Conservation (phyloP, 2,329 filamentous ascomycete species). For the Epicoccum sorghinum region DNA sequence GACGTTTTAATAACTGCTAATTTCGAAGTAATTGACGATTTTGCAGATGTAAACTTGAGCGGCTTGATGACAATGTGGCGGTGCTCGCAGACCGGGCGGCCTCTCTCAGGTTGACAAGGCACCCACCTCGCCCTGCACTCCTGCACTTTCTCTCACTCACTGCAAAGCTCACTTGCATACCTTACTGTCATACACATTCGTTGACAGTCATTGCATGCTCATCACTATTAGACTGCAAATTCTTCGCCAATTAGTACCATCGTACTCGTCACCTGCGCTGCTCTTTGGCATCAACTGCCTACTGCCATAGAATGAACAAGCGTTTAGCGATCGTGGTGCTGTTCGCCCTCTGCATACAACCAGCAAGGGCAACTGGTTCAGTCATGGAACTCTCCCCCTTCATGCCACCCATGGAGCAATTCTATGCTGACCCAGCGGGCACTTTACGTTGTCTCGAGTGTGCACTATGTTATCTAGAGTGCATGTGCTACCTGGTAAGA, state of each 20-base stretch:
- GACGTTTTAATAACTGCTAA: constrained; percentile 36
- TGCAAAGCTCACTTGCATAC: not conserved
- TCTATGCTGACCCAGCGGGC: constrained; percentile 35
- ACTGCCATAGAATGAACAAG: constrained; percentile 35
- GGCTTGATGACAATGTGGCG: constrained; percentile 20
- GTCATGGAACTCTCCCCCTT: constrained; percentile 31
- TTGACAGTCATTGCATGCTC: not conserved
- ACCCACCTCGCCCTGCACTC: constrained; percentile 10
- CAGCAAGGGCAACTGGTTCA: constrained; percentile 35
- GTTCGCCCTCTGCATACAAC: constrained; percentile 33
- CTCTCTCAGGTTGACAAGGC: constrained; percentile 1
- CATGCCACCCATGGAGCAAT: constrained; percentile 26
- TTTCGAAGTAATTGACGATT: constrained; percentile 22
- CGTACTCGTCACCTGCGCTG: constrained; percentile 16
- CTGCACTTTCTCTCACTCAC: constrained; percentile 1
- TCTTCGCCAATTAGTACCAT: constrained; percentile 3
- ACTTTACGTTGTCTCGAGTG: constrained; percentile 36
- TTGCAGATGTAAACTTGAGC: constrained; percentile 29
- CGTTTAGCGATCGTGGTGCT: constrained; percentile 36
- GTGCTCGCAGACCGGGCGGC: constrained; percentile 37
- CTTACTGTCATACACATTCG: not conserved
- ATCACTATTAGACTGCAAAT: constrained; percentile 1
- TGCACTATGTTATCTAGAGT: constrained; percentile 24
- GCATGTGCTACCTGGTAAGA: constrained; percentile 30
- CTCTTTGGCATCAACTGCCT: constrained; percentile 32